Evolutionary conservation across 75 land plant species (phyloP).

Genomic region (Sequoiadendron giganteum): DNA sequence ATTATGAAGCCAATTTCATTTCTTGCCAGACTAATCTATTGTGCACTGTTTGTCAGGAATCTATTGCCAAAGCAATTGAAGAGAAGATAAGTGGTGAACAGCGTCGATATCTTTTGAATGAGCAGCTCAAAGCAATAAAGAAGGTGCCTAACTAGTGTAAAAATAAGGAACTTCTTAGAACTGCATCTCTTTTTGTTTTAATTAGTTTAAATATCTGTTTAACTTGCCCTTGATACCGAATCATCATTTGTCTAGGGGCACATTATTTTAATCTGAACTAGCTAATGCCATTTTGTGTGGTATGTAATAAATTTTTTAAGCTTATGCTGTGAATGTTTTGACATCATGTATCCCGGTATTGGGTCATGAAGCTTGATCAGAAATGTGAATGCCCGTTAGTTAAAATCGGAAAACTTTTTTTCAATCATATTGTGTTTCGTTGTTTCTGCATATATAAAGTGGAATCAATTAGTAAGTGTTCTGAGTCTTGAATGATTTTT

Average conservation of each 20-base stretch:
- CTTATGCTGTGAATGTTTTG: neutral
- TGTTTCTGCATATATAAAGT: neutral
- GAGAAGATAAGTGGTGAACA: constrained; percentile 99
- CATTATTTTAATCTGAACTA: neutral
- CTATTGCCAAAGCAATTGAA: constrained; percentile 98
- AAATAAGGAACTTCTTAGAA: neutral
- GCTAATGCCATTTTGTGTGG: neutral
- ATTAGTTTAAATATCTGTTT: neutral
- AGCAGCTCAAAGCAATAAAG: constrained; percentile 97
- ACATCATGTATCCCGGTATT: neutral
- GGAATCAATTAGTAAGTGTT: too few relatives aligned
- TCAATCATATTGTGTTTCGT: neutral
- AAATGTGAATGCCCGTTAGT: neutral
- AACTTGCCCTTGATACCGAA: neutral
- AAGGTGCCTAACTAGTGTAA: constrained; percentile 50
- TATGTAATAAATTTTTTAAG: neutral
- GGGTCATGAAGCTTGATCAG: neutral
- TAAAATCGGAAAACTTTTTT: neutral
- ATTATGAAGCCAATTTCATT: neutral
- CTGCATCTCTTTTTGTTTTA: neutral
- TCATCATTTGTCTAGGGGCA: neutral
- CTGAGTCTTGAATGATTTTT: too few relatives aligned
- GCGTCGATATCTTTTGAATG: constrained; percentile 90
- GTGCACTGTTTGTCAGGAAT: constrained; percentile 51
- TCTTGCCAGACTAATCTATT: neutral